Evolutionary conservation across 2,329 filamentous ascomycete species (phyloP).

Genomic region (Fusarium redolens): DNA sequence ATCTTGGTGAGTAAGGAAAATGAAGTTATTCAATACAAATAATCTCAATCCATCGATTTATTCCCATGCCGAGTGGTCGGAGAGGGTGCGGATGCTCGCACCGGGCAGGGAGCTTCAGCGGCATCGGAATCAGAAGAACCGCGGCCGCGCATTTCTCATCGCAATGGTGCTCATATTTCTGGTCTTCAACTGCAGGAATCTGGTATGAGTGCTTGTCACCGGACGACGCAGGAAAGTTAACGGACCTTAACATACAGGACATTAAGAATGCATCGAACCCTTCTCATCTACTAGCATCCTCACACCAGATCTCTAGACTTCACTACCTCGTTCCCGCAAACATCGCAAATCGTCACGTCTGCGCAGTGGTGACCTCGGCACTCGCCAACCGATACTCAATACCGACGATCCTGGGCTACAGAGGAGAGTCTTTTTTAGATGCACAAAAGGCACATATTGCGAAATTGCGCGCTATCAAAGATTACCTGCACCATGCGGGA

Average conservation of each 20-base stretch:
- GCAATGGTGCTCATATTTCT: constrained; percentile 5
- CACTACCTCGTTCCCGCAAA: constrained; percentile 40
- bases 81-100: constrained; percentile 4
- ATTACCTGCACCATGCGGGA: constrained; percentile 22
- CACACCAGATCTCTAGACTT: constrained; percentile 12
- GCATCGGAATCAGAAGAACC: neutral
- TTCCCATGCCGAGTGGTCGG: neutral
- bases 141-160: constrained; percentile 6
- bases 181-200: constrained; percentile 6
- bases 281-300: neutral
- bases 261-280: neutral
- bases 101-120: constrained; percentile 2
- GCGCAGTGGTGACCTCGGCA: constrained; percentile 33
- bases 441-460: constrained; percentile 34
- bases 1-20: neutral
- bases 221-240: neutral
- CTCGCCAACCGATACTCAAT: constrained; percentile 41
- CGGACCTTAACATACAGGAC: neutral
- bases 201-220: neutral
- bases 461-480: constrained; percentile 29
- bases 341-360: constrained; percentile 20
- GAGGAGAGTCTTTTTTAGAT: constrained; percentile 31
- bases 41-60: neutral
- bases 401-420: constrained; percentile 36
- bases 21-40: neutral